Conservation (phyloP, 257 asterid genomes). For the Handroanthus guayacan region DNA sequence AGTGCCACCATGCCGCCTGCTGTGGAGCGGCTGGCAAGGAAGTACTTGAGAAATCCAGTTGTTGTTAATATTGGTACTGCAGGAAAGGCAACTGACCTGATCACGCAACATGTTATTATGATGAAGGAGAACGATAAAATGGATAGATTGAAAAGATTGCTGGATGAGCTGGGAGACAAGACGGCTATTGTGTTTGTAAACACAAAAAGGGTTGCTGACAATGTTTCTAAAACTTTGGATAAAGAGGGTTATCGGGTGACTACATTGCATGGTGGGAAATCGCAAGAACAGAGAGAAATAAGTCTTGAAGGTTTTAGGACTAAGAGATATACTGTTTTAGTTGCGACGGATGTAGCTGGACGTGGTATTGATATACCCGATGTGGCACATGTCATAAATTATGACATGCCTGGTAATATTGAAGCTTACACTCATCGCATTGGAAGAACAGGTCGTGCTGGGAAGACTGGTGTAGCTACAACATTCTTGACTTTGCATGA, state of each 20-base stretch:
- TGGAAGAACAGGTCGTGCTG: slow-evolving; percentile 76
- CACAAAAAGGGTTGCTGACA: slow-evolving; percentile 60
- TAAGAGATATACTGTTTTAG: slow-evolving; percentile 62
- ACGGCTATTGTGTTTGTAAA: slow-evolving; percentile 68
- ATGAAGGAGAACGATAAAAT: slow-evolving; percentile 61
- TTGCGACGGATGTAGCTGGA: slow-evolving; percentile 73
- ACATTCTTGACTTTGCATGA: slow-evolving; percentile 69
- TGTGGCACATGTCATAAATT: slow-evolving; percentile 68
- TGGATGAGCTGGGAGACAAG: slow-evolving; percentile 66
- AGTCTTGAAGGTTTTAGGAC: slow-evolving; percentile 70
- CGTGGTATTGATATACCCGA: slow-evolving; percentile 76
- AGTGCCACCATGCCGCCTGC: slow-evolving; percentile 75
- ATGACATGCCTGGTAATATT: slow-evolving; percentile 63
- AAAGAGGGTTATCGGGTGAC: slow-evolving; percentile 61
- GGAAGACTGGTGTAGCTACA: slow-evolving; percentile 70
- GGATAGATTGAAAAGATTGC: slow-evolving; percentile 53
- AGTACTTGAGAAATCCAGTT: slow-evolving; percentile 70
- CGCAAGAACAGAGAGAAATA: slow-evolving; percentile 67
- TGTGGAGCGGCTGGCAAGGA: slow-evolving; percentile 67
- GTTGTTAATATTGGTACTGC: slow-evolving; percentile 69
- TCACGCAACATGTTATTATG: slow-evolving; percentile 63
- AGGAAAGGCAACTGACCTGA: slow-evolving; percentile 64
- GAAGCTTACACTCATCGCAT: slow-evolving; percentile 73
- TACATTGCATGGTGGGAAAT: slow-evolving; percentile 74
- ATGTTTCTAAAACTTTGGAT: slow-evolving; percentile 54